Evolutionary conservation across 495 filamentous ascomycete genomes (phyloP), one percentile per base, ranked within the genome.

Genomic region (Trichocladium uniseriatum): DNA sequence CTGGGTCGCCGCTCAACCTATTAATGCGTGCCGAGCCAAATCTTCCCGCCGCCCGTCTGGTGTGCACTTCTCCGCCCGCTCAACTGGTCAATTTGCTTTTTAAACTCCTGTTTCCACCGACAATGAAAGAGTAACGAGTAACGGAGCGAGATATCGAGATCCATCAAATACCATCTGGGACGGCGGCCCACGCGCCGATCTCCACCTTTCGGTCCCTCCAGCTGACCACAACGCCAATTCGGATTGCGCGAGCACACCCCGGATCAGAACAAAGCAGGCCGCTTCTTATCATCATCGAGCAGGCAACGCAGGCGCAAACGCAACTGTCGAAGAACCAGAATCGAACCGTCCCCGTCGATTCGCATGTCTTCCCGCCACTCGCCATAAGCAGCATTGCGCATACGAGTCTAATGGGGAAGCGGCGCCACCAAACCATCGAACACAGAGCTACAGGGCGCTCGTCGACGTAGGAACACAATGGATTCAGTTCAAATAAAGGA

Each of bases 321-420:
- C n/a, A n/a, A n/a, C n/a, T n/a, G n/a, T n/a, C n/a, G 24, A 27
- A 27, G 4, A 27, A 27, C 24, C 24, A 27, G 4, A 27, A 8
- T 27, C 24, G 3, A 8, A 27, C 8, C 4, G 8, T 27, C 8
- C 8, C 24, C 8, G 3, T 3, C 24, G 24, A 27, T 27, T 27
- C 8, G 24, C 4, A 27, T 40, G 29, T 29, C 15, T 39, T 13
- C 10, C 38, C 29, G 29, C n/a, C 16, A 16, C 19, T 19, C 18
- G 19, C 28, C 13, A 27, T 13, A 32, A 20, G 10, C 19, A 15
- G 3, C 29, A 3, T 32, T 9, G 6, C n/a, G 1, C 27, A n/a
- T 19, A 16, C 27, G 27, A 45, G 35, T 38, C 50, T 60, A 41
- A 62, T 62, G 59, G 59, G 43, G 51, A 57, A 50, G 24, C 43